These are phyloP conservation scores for Starmera quercuum DNA, from an alignment of 805 yeast species.

Conservation along the genomic window DNA sequence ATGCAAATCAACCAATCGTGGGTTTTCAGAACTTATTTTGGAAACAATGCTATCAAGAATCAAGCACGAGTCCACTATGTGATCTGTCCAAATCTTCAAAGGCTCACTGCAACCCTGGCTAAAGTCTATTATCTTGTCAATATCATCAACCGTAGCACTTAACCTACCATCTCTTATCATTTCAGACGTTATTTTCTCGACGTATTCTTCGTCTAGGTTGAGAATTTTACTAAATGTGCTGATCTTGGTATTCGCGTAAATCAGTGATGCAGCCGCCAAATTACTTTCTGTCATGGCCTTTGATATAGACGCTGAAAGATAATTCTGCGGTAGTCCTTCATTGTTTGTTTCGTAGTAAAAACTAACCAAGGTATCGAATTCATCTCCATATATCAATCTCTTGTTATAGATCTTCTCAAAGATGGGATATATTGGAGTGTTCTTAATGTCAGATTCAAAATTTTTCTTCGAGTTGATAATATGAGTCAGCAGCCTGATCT, in stretches of 20 bases:
- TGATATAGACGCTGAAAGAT: slow-evolving; percentile 2
- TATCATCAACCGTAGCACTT: slow-evolving; percentile 17
- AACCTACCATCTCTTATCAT: slow-evolving; percentile 11
- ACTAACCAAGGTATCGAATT: slow-evolving; percentile 2
- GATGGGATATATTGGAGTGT: slow-evolving; percentile 6
- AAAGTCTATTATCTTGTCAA: slow-evolving; percentile 12
- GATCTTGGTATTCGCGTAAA: slow-evolving; percentile 11
- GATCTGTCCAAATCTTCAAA: slow-evolving; percentile 15
- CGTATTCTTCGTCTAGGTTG: slow-evolving; percentile 2
- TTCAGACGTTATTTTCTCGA: slow-evolving; percentile 7
- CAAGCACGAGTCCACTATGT: slow-evolving; percentile 14
- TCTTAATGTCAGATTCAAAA: neutral
- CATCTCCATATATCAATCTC: slow-evolving; percentile 11
- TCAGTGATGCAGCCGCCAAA: slow-evolving; percentile 6
- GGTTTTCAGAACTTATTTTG: slow-evolving; percentile 1
- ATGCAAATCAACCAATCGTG: too few species aligned
- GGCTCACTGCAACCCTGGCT: neutral
- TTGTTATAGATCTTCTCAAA: slow-evolving; percentile 9
- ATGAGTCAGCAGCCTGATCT: slow-evolving; percentile 5
- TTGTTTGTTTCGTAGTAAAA: slow-evolving; percentile 2
- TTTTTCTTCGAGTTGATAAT: slow-evolving; percentile 3
- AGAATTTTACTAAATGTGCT: slow-evolving; percentile 8
- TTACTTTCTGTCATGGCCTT: slow-evolving; percentile 12
- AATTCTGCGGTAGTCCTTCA: slow-evolving; percentile 2
- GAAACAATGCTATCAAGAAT: slow-evolving; percentile 14